These are phyloP conservation scores for Colletotrichum falcatum DNA, from an alignment of 2,329 filamentous ascomycete genomes.

Conservation along the genomic window DNA sequence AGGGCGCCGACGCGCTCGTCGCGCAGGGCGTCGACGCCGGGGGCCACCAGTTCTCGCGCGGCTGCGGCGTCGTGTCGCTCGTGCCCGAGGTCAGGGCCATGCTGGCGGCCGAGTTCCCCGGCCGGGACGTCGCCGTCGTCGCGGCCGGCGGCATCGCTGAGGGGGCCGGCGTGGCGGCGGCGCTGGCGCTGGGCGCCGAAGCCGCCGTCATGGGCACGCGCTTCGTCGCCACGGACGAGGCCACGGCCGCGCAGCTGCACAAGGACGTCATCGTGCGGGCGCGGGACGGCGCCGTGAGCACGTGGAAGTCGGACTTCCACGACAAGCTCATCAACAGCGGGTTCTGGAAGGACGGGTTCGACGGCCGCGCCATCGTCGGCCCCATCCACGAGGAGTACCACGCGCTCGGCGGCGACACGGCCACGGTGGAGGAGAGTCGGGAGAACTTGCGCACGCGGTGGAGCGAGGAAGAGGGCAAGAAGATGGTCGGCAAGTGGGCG, in stretches of 20 bases:
- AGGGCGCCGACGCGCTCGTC: slow-evolving; percentile 69
- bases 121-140: slow-evolving; percentile 56
- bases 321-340: slow-evolving; percentile 53
- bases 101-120: slow-evolving; percentile 53
- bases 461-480: slow-evolving; percentile 49
- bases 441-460: slow-evolving; percentile 54
- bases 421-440: slow-evolving; percentile 53
- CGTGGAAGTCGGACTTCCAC: slow-evolving; percentile 61
- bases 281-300: slow-evolving; percentile 58
- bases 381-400: slow-evolving; percentile 55
- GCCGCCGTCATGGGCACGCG: slow-evolving; percentile 59
- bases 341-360: slow-evolving; percentile 58
- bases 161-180: slow-evolving; percentile 66
- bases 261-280: slow-evolving; percentile 57
- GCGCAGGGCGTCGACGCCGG: slow-evolving; percentile 74
- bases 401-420: slow-evolving; percentile 34
- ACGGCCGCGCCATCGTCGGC: slow-evolving; percentile 57
- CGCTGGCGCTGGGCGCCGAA: slow-evolving; percentile 62
- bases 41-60: slow-evolving; percentile 69
- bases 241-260: slow-evolving; percentile 53
- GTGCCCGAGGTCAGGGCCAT: slow-evolving; percentile 68
- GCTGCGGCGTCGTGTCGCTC: slow-evolving; percentile 66
- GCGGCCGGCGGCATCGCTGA: slow-evolving; percentile 72
- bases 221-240: slow-evolving; percentile 60
- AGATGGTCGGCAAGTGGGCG: slow-evolving; percentile 53